Evolutionary conservation across 192 early-diverging fungal genomes (phyloP).

Genomic region (Glomus cerebriforme): DNA sequence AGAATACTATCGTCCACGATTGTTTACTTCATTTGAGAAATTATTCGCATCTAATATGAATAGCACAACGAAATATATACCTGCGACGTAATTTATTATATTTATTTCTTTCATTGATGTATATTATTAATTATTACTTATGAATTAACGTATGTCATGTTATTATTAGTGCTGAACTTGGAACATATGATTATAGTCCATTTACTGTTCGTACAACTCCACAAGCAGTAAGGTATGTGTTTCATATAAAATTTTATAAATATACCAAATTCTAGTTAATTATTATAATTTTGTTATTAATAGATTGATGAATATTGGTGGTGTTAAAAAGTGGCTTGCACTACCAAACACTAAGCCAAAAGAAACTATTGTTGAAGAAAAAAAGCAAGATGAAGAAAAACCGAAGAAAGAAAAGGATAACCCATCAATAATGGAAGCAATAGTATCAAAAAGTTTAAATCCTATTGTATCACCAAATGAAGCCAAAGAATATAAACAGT

Average conservation of each 20-base stretch:
- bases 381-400: slow-evolving; percentile 43
- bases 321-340: slow-evolving; percentile 31
- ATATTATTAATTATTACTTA: neutral
- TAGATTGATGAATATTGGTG: slow-evolving; percentile 28
- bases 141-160: neutral
- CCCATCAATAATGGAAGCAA: slow-evolving; percentile 48
- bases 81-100: slow-evolving; percentile 33
- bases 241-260: neutral
- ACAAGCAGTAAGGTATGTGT: neutral
- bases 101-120: neutral
- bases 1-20: slow-evolving; percentile 84
- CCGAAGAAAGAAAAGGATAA: slow-evolving; percentile 45
- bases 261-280: neutral
- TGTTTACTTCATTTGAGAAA: slow-evolving; percentile 73
- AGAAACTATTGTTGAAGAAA: slow-evolving; percentile 40
- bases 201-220: slow-evolving; percentile 38
- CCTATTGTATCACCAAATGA: slow-evolving; percentile 54
- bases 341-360: slow-evolving; percentile 41
- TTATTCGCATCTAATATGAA: slow-evolving; percentile 89
- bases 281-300: neutral
- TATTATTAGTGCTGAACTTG: slow-evolving; percentile 3
- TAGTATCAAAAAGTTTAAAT: slow-evolving; percentile 50
- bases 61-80: slow-evolving; percentile 66
- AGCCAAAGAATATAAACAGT: slow-evolving; percentile 62
- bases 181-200: slow-evolving; percentile 43